These are phyloP conservation scores for Trichosporon asahii DNA, from an alignment of 1,284 basidiomycete genomes.

Conservation along the genomic window DNA sequence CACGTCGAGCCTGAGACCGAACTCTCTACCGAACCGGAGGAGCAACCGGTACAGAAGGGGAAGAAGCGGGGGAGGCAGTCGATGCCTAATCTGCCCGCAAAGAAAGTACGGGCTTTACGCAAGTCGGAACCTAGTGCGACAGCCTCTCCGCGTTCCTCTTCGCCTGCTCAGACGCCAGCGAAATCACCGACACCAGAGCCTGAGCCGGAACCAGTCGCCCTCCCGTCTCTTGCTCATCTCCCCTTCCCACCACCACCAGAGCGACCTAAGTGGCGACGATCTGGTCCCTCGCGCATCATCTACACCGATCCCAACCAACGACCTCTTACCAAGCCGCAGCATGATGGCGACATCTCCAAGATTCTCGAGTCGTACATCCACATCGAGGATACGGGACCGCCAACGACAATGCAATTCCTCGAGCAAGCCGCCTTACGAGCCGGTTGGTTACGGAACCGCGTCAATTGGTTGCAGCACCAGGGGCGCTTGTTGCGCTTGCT, in stretches of 20 bases:
- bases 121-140: constrained; percentile 11
- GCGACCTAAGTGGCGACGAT: constrained; percentile 59
- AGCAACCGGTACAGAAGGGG: constrained; percentile 22
- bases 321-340: constrained; percentile 56
- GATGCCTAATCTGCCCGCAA: constrained; percentile 30
- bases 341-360: constrained; percentile 58
- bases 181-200: constrained; percentile 40
- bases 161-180: constrained; percentile 25
- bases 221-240: constrained; percentile 43
- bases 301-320: constrained; percentile 67
- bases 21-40: constrained; percentile 12
- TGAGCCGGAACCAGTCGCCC: constrained; percentile 12
- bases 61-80: constrained; percentile 35
- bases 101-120: constrained; percentile 22
- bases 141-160: constrained; percentile 21
- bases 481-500: constrained; percentile 48
- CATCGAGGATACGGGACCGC: constrained; percentile 54
- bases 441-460: constrained; percentile 56
- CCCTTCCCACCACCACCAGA: constrained; percentile 38
- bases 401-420: constrained; percentile 53
- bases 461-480: constrained; percentile 53
- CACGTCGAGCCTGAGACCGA: not conserved
- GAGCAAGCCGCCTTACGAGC: constrained; percentile 56
- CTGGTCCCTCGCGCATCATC: constrained; percentile 59
- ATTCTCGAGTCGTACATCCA: constrained; percentile 64